phyloP scores from a whole-genome alignment of 1,284 basidiomycete genomes.

The Peniophora sp. region DNA sequence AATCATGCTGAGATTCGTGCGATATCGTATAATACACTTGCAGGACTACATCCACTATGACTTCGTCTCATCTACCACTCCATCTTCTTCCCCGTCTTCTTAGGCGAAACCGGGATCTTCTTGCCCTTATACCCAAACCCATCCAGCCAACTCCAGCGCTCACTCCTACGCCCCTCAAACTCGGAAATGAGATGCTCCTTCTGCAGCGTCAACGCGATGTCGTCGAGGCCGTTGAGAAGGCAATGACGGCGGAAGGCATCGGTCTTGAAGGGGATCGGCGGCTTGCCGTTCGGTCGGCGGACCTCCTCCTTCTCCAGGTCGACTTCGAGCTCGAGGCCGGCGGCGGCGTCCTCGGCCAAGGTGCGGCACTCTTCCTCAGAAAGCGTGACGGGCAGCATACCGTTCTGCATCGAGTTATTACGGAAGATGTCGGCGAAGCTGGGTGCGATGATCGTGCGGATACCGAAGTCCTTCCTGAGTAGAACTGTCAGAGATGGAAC shows the following conservation, averaged over 20 bases:
- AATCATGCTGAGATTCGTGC: no score
- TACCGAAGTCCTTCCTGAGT: conserved; percentile 85
- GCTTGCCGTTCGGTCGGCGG: conserved; percentile 67
- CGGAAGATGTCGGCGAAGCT: conserved; percentile 95
- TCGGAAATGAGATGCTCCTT: conserved; percentile 57
- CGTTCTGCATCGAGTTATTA: conserved; percentile 93
- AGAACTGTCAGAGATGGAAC: conserved; percentile 1
- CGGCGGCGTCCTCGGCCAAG: conserved; percentile 77
- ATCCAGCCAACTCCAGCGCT: conserved; percentile 89
- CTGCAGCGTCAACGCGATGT: conserved; percentile 88
- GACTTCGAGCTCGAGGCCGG: conserved; percentile 78
- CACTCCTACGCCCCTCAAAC: conserved; percentile 74
- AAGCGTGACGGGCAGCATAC: conserved; percentile 83
- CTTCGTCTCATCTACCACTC: conserved; percentile 55
- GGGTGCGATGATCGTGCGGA: conserved; percentile 86
- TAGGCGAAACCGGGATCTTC: conserved; percentile 53
- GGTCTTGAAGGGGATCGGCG: conserved; percentile 67
- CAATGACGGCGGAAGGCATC: conserved; percentile 90
- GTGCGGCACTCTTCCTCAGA: conserved; percentile 71
- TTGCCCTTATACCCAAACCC: conserved; percentile 83
- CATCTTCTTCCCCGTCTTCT: conserved; percentile 46
- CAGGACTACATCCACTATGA: no score
- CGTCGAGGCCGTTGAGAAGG: conserved; percentile 89
- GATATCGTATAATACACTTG: no score
- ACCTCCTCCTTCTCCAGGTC: conserved; percentile 88